These are phyloP conservation scores for Miscanthus lutarioriparius DNA, from an alignment of 176 grass and related monocot genomes.

Conservation along the genomic window DNA sequence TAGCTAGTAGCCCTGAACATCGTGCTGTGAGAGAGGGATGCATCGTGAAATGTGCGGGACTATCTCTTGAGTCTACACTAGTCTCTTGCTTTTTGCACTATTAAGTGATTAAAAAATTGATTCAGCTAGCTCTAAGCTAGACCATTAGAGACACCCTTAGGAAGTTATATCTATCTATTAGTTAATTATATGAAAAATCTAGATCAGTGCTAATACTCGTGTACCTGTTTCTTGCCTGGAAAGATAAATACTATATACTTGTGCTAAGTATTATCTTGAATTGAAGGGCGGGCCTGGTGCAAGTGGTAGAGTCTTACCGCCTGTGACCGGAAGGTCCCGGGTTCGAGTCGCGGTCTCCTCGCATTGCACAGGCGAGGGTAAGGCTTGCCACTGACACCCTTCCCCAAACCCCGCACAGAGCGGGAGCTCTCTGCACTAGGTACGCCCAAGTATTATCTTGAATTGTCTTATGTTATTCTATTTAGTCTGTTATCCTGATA, in stretches of 20 bases:
- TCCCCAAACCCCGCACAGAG: too few species aligned
- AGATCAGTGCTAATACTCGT: neutral
- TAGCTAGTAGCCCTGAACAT: neutral
- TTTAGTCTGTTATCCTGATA: conserved; percentile 18
- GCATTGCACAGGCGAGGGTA: too few species aligned
- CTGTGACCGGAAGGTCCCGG: too few species aligned
- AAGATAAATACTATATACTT: neutral
- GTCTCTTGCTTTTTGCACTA: neutral
- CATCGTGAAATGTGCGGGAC: neutral
- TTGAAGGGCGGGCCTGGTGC: too few species aligned
- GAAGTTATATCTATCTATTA: conserved; percentile 21
- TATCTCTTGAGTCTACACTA: neutral
- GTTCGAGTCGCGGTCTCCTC: too few species aligned
- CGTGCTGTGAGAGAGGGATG: neutral
- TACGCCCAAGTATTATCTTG: too few species aligned
- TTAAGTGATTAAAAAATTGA: neutral
- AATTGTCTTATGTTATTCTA: conserved; percentile 18
- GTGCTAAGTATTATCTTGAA: neutral
- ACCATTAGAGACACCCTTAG: neutral
- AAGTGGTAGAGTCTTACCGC: too few species aligned
- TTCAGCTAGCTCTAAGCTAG: neutral
- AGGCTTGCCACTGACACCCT: too few species aligned
- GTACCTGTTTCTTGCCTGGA: neutral
- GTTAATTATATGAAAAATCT: neutral
- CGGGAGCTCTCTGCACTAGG: too few species aligned